Evolutionary conservation across 768 basidiomycete species (phyloP), one percentile per base, ranked within the genome.

Genomic region (Tricholoma sp.): DNA sequence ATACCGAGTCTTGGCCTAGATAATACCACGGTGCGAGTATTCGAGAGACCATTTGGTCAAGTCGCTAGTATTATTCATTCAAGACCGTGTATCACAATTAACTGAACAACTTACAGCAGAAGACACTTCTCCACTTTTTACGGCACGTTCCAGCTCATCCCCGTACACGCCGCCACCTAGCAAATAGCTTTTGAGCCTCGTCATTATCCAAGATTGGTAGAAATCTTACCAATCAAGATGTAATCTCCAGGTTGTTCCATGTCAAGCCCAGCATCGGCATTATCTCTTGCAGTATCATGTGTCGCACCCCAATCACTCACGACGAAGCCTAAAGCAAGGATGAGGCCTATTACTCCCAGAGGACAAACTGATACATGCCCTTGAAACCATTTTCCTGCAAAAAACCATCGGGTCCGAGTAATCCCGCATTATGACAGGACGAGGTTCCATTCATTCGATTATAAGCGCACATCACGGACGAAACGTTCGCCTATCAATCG

Each of bases 371-470:
- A 46, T 45, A 4, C 39, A 74, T 32, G 31, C 79, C 79, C 68
- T 75, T 68, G 66, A 80, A 81, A 1, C 79, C 79, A 54, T 68
- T 68, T 52, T 64, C 68, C 37, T 67, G 72, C 56, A 80, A 61
- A 19, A 76, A 57, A 0, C 77, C 77, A 52, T 69, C 61, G 4
- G 72, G 69, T 14, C 77, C 77, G 37, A 86, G 65, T 12, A 81
- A 68, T 41, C 72, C 74, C 22, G 76, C 72, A 59, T 86, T 82
- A 59, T 88, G 83, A 64, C 86, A 88, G 0, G 85, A 81, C 12
- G 83, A 86, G 1, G 85, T 85, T 2, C 76, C 72, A 56, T 85
- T 85, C 60, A 84, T 66, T 47, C 79, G 74, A 60, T 84, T 83
- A 59, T 76, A 80, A 7, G 75, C 75, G 57, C 79, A 78, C 81